phyloP scores from a whole-genome alignment of 805 yeast genomes.

The Blastobotrys terrestris region DNA sequence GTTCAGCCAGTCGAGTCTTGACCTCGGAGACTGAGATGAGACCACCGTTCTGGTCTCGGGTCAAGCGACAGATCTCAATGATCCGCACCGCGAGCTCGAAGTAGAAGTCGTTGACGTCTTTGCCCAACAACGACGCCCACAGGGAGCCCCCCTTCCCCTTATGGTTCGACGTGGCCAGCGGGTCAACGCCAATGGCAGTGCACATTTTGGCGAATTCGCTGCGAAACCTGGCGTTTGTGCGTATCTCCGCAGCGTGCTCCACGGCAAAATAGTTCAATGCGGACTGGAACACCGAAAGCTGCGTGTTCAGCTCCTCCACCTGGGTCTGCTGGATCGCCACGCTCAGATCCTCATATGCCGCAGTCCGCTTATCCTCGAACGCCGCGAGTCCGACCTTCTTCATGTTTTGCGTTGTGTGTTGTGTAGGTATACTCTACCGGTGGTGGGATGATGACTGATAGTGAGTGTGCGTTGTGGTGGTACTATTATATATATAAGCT shows the following conservation, averaged over 20 bases:
- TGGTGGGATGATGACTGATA: background rate
- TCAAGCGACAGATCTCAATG: slow-evolving; percentile 67
- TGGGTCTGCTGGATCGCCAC: slow-evolving; percentile 46
- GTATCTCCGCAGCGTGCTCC: slow-evolving; percentile 63
- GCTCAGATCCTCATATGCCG: slow-evolving; percentile 46
- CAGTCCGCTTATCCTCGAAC: slow-evolving; percentile 35
- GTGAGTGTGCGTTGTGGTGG: background rate
- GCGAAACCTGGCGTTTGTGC: slow-evolving; percentile 57
- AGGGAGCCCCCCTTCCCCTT: slow-evolving; percentile 25
- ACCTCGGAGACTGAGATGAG: slow-evolving; percentile 58
- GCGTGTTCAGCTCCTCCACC: slow-evolving; percentile 57
- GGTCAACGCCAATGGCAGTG: slow-evolving; percentile 76
- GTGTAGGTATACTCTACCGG: background rate
- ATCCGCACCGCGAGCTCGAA: slow-evolving; percentile 66
- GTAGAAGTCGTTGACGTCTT: slow-evolving; percentile 45
- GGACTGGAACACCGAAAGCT: slow-evolving; percentile 68
- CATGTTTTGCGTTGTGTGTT: slow-evolving; percentile 24
- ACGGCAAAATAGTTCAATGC: slow-evolving; percentile 70
- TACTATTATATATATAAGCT: background rate
- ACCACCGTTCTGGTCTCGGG: slow-evolving; percentile 77
- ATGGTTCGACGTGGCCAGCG: slow-evolving; percentile 39
- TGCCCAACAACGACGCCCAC: slow-evolving; percentile 32
- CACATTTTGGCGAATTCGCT: slow-evolving; percentile 72
- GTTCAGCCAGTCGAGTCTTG: slow-evolving; percentile 30
- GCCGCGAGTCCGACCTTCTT: slow-evolving; percentile 44